Base-by-base conservation (phyloP, 2,329 filamentous ascomycete species). In the Xenoacremonium recifei region DNA sequence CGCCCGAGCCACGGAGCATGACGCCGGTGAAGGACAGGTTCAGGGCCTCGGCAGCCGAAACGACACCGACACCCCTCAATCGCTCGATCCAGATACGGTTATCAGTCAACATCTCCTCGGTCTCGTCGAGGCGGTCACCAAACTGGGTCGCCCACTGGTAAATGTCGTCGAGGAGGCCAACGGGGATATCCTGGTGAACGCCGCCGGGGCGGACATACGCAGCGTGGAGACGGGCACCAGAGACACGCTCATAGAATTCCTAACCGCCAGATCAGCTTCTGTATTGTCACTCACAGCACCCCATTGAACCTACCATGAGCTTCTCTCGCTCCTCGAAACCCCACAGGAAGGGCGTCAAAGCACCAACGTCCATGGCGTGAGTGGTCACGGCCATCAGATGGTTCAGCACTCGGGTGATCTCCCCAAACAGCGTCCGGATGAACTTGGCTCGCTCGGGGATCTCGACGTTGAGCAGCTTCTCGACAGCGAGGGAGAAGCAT, bases 101-200 rank as follows among this genome's bases (percentile, higher is more conserved):
- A 69, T 99, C 93, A 31, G 93, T 99, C 58, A 99, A 80, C 74
- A 99, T 87, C 70, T 99, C 93, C 69, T 99, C 93, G 41, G 93
- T 97, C 70, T 99, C 93, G 66, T 99, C 93, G 60, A 99, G 93
- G 58, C 93, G 90, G 75, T 99, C 93, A 60, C 90, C 88, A 61
- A 99, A 99, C 69, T 99, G 93, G 44, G 93, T 99, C 13, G 93
- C 93, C 93, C 93, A 99, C 72, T 97, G 92, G 75, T 99, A 97
- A 62, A 99, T 99, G 65, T 99, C 93, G 66, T 99, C 95, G 37
- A 99, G 83, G 34, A 99, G 84, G 53, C 93, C 93, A 47, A 96
- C 63, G 21, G 93, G 93, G 34, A 99, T 79, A 73, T 99, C 93
- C 71, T 97, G 91, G 61, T 90, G 89, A 42, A 99, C 93, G 71